Evolutionary conservation across 1,284 basidiomycete genomes (phyloP), one percentile per base, ranked within the genome.

Genomic region (Tetrapyrgos nigripes): DNA sequence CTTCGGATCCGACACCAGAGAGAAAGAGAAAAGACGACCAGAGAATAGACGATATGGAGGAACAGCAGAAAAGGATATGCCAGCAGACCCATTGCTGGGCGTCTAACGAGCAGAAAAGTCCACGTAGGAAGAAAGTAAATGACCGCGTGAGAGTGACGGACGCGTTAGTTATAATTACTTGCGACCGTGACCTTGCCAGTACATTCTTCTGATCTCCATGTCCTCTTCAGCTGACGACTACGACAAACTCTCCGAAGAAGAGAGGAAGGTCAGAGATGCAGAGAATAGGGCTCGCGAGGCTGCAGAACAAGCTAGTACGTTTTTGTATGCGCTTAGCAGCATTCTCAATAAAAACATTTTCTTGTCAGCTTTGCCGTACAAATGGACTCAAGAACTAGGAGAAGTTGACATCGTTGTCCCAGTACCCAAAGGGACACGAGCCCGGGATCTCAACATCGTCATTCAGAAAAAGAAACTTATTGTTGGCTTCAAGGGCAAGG

Each of bases 361-460:
- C 57, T 54, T 55, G 49, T 53, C 69, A 94, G 93, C 87, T 14
- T 81, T 99, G 58, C 97, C 97, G 1, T 99, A 98, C 76, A 81
- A 76, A 52, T 99, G 97, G 97, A 87, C 79, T 48, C 97, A 99
- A 72, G 89, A 95, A 66, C 83, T 99, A 5, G 87, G 87, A 24
- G 94, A 97, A 55, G 85, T 98, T 31, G 92, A 96, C 57, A 77
- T 99, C 57, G 80, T 83, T 5, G 81, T 98, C 2, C 89, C 92
- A 6, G 88, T 99, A 1, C 93, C 95, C 5, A 83, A 88, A 58
- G 97, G 96, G 24, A 97, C 95, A 1, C 85, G 93, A 48, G 91
- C 82, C 14, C 89, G 81, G 65, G 89, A 98, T 62, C 83, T 99
- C 44, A 72, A 71, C 26, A 83, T 99, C 29, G 81, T 83, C 1